A percentile compares a stretch with the other conserved stretches of the same genome.
These are phyloP conservation scores for Diplodia sapinea DNA, from an alignment of 2,329 filamentous ascomycete genomes.

Conservation along the genomic window DNA sequence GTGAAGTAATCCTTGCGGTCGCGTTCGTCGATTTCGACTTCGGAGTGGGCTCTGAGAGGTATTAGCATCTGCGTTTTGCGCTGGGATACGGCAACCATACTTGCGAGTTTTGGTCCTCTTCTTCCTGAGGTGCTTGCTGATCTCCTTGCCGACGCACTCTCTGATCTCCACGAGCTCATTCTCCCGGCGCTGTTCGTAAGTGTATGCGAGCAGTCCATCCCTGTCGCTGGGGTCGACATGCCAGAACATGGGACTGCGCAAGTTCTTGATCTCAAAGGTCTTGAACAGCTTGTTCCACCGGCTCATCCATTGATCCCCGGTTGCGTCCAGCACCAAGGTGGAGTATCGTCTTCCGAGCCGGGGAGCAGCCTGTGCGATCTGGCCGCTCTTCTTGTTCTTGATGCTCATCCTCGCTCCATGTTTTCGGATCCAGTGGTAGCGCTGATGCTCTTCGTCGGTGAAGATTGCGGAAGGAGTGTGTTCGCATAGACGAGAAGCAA, in stretches of 20 bases:
- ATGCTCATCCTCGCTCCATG: constrained; percentile 66
- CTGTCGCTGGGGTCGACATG: constrained; percentile 78
- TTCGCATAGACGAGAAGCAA: constrained; percentile 74
- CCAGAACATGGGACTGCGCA: constrained; percentile 83
- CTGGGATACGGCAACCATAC: constrained; percentile 45
- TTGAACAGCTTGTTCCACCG: constrained; percentile 74
- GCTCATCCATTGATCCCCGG: constrained; percentile 68
- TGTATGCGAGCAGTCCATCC: constrained; percentile 73
- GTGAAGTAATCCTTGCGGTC: constrained; percentile 56
- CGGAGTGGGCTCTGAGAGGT: constrained; percentile 34
- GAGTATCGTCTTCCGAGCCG: constrained; percentile 41
- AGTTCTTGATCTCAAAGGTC: constrained; percentile 70
- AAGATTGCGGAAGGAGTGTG: constrained; percentile 78
- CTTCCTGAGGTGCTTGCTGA: constrained; percentile 77
- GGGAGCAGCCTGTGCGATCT: constrained; percentile 36
- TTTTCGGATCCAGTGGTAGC: constrained; percentile 78
- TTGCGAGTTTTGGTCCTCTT: constrained; percentile 60
- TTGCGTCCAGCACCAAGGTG: constrained; percentile 71
- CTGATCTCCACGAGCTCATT: constrained; percentile 71
- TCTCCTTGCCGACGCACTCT: constrained; percentile 77
- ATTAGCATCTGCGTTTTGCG: background rate
- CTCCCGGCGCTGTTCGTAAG: constrained; percentile 65
- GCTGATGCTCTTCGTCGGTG: constrained; percentile 80
- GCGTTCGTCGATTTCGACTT: constrained; percentile 52
- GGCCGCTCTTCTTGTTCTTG: constrained; percentile 58